Percentiles rank a stretch among this genome's conserved stretches.
These are phyloP conservation scores for Phytophthora agathidicida DNA, from an alignment of 352 stramenopile species.

Conservation along the genomic window DNA sequence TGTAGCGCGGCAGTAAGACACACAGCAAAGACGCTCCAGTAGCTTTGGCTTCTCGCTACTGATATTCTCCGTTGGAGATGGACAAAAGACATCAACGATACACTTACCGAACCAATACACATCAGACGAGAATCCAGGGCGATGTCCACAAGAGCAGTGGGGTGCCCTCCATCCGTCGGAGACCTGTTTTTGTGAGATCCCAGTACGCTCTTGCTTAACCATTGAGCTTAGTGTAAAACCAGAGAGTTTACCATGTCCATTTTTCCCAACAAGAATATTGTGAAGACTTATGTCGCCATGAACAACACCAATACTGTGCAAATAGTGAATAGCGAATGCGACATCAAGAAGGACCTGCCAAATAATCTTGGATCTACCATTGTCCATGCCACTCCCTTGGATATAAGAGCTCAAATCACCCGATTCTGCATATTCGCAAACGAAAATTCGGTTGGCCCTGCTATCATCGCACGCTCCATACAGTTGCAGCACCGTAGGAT, in stretches of 20 bases:
- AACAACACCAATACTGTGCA: neutral
- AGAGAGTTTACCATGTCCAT: neutral
- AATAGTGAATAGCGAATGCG: conserved; percentile 6
- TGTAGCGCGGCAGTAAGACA: too few species aligned
- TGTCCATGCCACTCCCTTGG: neutral
- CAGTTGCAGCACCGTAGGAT: conserved; percentile 4
- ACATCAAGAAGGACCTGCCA: conserved; percentile 2
- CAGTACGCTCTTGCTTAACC: neutral
- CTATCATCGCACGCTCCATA: conserved; percentile 1
- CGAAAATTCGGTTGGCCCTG: neutral
- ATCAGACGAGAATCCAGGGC: neutral
- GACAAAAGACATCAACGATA: conserved; percentile 3
- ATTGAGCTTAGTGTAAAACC: neutral
- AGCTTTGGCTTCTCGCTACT: too few species aligned
- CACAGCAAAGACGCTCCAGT: neutral
- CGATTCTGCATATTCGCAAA: conserved; percentile 2
- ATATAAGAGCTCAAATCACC: neutral
- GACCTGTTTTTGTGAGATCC: too few species aligned
- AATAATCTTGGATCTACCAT: neutral
- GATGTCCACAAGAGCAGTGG: neutral
- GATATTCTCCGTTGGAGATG: neutral
- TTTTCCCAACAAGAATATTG: conserved; percentile 1
- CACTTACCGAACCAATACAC: conserved; percentile 7
- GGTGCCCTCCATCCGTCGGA: too few species aligned
- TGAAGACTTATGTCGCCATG: neutral